Evolutionary conservation across 2,329 filamentous ascomycete genomes (phyloP).

Genomic region (Alternaria tenuissima): DNA sequence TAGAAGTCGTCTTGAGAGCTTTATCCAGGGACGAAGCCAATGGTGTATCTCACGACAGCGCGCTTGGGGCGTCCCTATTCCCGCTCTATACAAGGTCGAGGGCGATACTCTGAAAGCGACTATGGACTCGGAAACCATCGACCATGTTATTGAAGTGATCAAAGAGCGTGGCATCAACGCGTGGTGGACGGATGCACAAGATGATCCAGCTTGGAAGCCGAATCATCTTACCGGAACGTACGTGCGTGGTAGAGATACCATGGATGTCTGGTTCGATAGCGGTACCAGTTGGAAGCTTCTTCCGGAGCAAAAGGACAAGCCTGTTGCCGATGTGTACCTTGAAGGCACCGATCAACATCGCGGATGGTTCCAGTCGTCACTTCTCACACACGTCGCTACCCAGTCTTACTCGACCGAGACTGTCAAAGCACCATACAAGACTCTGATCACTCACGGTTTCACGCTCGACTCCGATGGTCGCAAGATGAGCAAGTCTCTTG

Average conservation of each 20-base stretch:
- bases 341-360: slow-evolving; percentile 97
- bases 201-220: slow-evolving; percentile 81
- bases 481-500: slow-evolving; percentile 98
- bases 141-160: slow-evolving; percentile 84
- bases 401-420: slow-evolving; percentile 47
- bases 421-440: slow-evolving; percentile 76
- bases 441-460: slow-evolving; percentile 94
- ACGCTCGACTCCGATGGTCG: slow-evolving; percentile 87
- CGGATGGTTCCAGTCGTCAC: slow-evolving; percentile 97
- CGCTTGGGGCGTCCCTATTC: slow-evolving; percentile 96
- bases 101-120: slow-evolving; percentile 71
- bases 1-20: slow-evolving; percentile 78
- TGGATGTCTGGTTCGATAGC: slow-evolving; percentile 99
- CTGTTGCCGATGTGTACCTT: slow-evolving; percentile 83
- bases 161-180: slow-evolving; percentile 82
- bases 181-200: slow-evolving; percentile 86
- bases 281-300: slow-evolving; percentile 84
- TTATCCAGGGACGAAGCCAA: slow-evolving; percentile 85
- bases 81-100: slow-evolving; percentile 78
- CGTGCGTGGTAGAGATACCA: slow-evolving; percentile 86
- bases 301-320: slow-evolving; percentile 38
- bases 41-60: slow-evolving; percentile 98
- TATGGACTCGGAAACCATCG: slow-evolving; percentile 80
- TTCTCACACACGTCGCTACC: slow-evolving; percentile 82
- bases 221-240: slow-evolving; percentile 68